Evolutionary conservation across 2,329 filamentous ascomycete species (phyloP), one percentile per base, ranked within the genome.

Genomic region (Aspergillus puulaauensis): DNA sequence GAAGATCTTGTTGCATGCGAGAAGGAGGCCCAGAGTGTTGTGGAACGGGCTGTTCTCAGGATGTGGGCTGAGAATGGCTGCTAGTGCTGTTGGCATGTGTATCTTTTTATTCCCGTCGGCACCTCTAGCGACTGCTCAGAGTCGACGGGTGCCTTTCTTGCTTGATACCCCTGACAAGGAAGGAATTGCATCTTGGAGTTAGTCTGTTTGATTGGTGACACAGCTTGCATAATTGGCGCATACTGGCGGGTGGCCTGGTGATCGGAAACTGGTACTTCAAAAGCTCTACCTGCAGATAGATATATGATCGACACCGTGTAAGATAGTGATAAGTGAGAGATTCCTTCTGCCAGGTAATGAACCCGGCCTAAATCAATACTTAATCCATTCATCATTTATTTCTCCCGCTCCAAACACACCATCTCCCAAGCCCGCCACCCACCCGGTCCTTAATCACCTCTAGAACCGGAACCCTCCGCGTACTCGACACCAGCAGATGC

Each of bases 41-140:
- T 73, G n/a, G 76, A 79, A 56, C 67, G 77, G 41, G 75, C 76
- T n/a, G 73, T 78, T 51, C 65, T 80, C 44, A 68, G 76, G 44
- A 72, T 72, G 60, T 75, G 75, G 68, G 74, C 74, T 52, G 69
- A 73, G 52, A 67, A 60, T 52, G 69, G 70, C 68, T 45, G 57
- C 60, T 17, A 31, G 27, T 27, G 27, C 9, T 31, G 27, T 31
- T 31, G 27, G 27, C 27, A 31, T 31, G 9, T 31, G 9, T 31
- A 11, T n/a, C 35, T 37, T 37, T 37, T 37, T 37, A 15, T 37
- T 37, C 15, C 24, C 19, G 17, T 50, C 14, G 17, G n/a, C 17
- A 17, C 39, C 19, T 17, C 31, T 31, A 23, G 31, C n/a, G 17
- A 17, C 15, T 15, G 12, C 12, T 37, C n/a, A 3, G 6, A 41